These are phyloP conservation scores for Monosporascus ibericus DNA, from an alignment of 2,329 filamentous ascomycete species.

Conservation along the genomic window DNA sequence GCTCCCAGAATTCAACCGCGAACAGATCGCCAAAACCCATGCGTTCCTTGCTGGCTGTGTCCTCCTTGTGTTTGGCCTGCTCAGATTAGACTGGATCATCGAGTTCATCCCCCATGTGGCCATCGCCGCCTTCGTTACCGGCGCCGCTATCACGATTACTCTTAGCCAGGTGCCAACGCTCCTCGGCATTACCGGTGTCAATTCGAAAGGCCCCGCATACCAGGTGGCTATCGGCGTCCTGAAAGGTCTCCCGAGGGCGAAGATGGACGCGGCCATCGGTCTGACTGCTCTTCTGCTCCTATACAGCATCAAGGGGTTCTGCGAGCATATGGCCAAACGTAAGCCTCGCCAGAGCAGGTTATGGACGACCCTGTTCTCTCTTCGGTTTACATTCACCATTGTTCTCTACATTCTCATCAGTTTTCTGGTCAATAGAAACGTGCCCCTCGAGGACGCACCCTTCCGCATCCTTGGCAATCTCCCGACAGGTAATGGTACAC, in stretches of 20 bases:
- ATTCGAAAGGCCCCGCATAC: conserved; percentile 39
- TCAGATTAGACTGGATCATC: conserved; percentile 43
- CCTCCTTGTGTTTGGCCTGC: conserved; percentile 38
- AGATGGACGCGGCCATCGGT: conserved; percentile 66
- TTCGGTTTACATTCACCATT: conserved; percentile 70
- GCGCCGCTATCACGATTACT: conserved; percentile 45
- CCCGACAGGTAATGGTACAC: conserved; percentile 44
- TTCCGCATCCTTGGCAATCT: conserved; percentile 63
- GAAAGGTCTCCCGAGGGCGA: conserved; percentile 34
- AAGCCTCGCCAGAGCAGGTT: conserved; percentile 55
- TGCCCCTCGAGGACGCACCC: conserved; percentile 36
- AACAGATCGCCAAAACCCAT: conserved; percentile 37
- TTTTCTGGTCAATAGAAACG: conserved; percentile 57
- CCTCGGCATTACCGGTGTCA: conserved; percentile 37
- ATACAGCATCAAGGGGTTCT: conserved; percentile 56
- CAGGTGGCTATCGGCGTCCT: conserved; percentile 38
- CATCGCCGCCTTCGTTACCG: conserved; percentile 46
- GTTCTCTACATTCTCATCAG: conserved; percentile 70
- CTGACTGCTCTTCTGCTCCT: conserved; percentile 61
- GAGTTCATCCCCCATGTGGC: conserved; percentile 46
- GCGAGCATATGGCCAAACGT: conserved; percentile 53
- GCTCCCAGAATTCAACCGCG: conserved; percentile 27
- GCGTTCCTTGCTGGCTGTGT: conserved; percentile 39
- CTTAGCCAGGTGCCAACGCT: conserved; percentile 39
- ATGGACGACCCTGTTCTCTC: conserved; percentile 69